These are phyloP conservation scores for Asterionellopsis glacialis DNA, from an alignment of 108 stramenopile species.

Conservation along the genomic window DNA sequence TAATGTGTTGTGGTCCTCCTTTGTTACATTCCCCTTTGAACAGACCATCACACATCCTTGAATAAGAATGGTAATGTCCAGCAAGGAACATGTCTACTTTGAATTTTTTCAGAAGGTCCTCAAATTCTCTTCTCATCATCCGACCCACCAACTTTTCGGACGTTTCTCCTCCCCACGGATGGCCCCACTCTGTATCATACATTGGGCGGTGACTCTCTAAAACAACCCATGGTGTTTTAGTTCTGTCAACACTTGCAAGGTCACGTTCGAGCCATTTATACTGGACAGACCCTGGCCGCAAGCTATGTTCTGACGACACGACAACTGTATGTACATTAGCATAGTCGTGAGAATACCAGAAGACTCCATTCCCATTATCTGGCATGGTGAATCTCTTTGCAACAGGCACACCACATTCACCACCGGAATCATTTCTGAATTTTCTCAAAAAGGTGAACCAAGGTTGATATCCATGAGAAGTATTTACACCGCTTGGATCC, in stretches of 20 bases:
- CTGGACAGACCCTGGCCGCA: conserved; percentile 59
- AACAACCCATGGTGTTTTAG: conserved; percentile 76
- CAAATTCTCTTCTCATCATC: conserved; percentile 57
- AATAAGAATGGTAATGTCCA: conserved; percentile 79
- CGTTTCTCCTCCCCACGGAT: neutral
- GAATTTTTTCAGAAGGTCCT: conserved; percentile 51
- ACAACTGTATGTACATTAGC: conserved; percentile 60
- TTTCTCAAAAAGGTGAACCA: conserved; percentile 31
- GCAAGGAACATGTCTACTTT: conserved; percentile 69
- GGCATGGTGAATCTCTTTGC: conserved; percentile 70
- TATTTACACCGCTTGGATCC: conserved; percentile 55
- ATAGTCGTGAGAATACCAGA: conserved; percentile 71
- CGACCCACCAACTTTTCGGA: conserved; percentile 35
- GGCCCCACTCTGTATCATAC: conserved; percentile 41
- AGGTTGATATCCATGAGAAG: conserved; percentile 42
- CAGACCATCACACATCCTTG: conserved; percentile 62
- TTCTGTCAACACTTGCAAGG: conserved; percentile 49
- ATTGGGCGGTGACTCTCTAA: conserved; percentile 77
- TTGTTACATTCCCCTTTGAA: conserved; percentile 36
- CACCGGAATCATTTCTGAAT: conserved; percentile 53
- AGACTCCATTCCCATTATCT: conserved; percentile 60
- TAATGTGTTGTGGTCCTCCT: conserved; percentile 58
- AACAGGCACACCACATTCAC: conserved; percentile 79
- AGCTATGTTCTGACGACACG: conserved; percentile 64
- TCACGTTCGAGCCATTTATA: conserved; percentile 54